These are phyloP conservation scores for Hygrophila difformis DNA, from an alignment of 257 asterid species.

Conservation along the genomic window DNA sequence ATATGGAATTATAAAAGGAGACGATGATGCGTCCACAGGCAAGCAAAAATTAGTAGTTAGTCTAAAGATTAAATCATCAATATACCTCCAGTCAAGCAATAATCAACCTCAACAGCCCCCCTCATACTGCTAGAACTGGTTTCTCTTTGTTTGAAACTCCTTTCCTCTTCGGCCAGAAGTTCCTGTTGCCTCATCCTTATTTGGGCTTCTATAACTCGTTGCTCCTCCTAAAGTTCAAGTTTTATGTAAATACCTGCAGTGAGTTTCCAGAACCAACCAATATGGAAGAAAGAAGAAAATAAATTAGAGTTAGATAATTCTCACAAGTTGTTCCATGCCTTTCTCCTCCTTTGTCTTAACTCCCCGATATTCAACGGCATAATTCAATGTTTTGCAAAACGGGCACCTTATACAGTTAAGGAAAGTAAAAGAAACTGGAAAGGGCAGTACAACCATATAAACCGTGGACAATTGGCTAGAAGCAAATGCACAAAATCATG, in stretches of 20 bases:
- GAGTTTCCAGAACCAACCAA: constrained; percentile 13
- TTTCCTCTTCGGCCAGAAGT: constrained; percentile 82
- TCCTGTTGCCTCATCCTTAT: constrained; percentile 96
- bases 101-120: constrained; percentile 50
- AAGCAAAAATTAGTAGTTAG: constrained; percentile 1
- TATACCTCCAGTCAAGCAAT: constrained; percentile 68
- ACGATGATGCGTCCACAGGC: constrained; percentile 14
- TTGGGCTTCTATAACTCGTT: constrained; percentile 95
- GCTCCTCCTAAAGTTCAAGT: constrained; percentile 67
- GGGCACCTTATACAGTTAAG: constrained; percentile 77
- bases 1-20: constrained; percentile 40
- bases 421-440: neutral
- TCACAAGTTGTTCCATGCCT: constrained; percentile 87
- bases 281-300: neutral
- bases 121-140: constrained; percentile 41
- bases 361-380: constrained; percentile 96
- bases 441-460: neutral
- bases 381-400: constrained; percentile 81
- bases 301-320: constrained; percentile 20
- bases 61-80: constrained; percentile 7
- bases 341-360: constrained; percentile 89
- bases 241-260: neutral
- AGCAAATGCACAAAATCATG: constrained; percentile 22
- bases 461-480: constrained; percentile 13
- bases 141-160: constrained; percentile 52